Evolutionary conservation across 495 filamentous ascomycete species (phyloP).

Genomic region (Xylaria flabelliformis): DNA sequence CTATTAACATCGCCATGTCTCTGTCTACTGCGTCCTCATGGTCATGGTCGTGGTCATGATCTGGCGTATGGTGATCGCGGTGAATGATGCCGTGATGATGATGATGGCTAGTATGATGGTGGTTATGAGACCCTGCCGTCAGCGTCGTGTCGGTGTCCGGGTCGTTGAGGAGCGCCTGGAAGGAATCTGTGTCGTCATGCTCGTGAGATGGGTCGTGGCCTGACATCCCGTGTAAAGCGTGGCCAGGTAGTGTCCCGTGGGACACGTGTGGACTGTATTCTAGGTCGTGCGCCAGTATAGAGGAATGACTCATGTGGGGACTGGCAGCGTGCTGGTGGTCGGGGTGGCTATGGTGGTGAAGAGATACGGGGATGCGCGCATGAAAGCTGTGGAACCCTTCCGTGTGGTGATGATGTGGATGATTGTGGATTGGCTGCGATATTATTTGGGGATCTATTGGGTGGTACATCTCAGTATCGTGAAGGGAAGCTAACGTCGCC

Average conservation of each 20-base stretch:
- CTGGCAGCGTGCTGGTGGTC: slow-evolving; percentile 22
- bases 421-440: slow-evolving; percentile 42
- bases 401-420: slow-evolving; percentile 30
- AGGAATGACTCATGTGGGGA: slow-evolving; percentile 30
- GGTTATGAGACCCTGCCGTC: slow-evolving; percentile 14
- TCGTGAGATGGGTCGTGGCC: slow-evolving; percentile 35
- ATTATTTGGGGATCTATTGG: slow-evolving; percentile 61
- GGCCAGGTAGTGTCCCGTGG: slow-evolving; percentile 14
- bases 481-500: slow-evolving; percentile 35
- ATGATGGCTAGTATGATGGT: slow-evolving; percentile 22
- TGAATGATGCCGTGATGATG: slow-evolving; percentile 29
- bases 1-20: slow-evolving; percentile 62
- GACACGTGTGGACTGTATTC: slow-evolving; percentile 32
- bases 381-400: slow-evolving; percentile 32
- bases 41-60: slow-evolving; percentile 33
- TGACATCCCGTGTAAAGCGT: slow-evolving; percentile 9
- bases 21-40: slow-evolving; percentile 48
- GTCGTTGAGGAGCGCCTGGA: slow-evolving; percentile 53
- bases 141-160: slow-evolving; percentile 11
- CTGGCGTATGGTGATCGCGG: slow-evolving; percentile 15
- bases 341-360: slow-evolving; percentile 32
- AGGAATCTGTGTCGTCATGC: slow-evolving; percentile 43
- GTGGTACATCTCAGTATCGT: slow-evolving; percentile 46
- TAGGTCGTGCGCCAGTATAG: slow-evolving; percentile 29
- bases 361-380: slow-evolving; percentile 26